Percentiles rank a stretch among this genome's conserved stretches.
These are phyloP conservation scores for Orbilia javanica DNA, from an alignment of 2,329 filamentous ascomycete species.

Conservation along the genomic window DNA sequence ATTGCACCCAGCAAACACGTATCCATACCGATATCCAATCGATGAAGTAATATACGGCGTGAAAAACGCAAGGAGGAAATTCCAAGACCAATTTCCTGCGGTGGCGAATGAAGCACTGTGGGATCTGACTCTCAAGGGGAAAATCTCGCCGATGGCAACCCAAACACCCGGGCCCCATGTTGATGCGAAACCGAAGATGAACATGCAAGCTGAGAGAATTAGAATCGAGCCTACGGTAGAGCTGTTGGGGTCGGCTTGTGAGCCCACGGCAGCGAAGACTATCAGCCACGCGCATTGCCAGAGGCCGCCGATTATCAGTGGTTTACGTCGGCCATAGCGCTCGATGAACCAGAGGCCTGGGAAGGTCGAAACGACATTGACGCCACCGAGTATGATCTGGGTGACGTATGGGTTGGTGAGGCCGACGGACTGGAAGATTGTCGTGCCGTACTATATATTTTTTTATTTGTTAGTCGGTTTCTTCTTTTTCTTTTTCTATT, in stretches of 20 bases:
- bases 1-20: conserved; percentile 81
- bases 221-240: conserved; percentile 71
- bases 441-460: conserved; percentile 73
- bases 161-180: conserved; percentile 80
- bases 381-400: conserved; percentile 76
- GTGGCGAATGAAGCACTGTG: conserved; percentile 74
- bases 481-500: no score
- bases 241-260: conserved; percentile 55
- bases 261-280: conserved; percentile 74
- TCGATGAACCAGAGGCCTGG: conserved; percentile 77
- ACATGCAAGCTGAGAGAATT: conserved; percentile 77
- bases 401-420: conserved; percentile 76
- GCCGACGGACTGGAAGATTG: conserved; percentile 76
- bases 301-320: conserved; percentile 74
- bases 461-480: background rate
- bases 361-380: conserved; percentile 78
- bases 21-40: conserved; percentile 80
- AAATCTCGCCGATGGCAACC: conserved; percentile 77
- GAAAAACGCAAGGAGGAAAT: conserved; percentile 82
- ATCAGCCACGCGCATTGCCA: conserved; percentile 77
- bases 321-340: conserved; percentile 76
- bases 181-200: conserved; percentile 75
- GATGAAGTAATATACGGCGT: conserved; percentile 80
- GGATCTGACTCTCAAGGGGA: conserved; percentile 73
- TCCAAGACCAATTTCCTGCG: conserved; percentile 77